Evolutionary conservation across 164 flowering plant genomes (phyloP).

Genomic region (Vitis labrusca): DNA sequence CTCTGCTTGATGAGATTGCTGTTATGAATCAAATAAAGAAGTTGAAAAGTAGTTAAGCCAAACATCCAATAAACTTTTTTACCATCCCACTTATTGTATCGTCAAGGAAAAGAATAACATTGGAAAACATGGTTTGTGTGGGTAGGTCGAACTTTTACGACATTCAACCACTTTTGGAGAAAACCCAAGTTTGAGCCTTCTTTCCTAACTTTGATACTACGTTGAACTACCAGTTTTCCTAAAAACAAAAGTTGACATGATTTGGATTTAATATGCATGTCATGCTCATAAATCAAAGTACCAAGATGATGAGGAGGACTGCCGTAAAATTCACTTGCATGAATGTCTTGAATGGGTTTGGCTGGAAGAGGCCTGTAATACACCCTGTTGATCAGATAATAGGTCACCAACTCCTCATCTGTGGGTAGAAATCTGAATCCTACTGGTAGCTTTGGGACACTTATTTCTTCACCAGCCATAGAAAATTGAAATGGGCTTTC

Average conservation of each 20-base stretch:
- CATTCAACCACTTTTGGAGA: no score
- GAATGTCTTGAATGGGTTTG: neutral
- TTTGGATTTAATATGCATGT: neutral
- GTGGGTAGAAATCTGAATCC: constrained; percentile 17
- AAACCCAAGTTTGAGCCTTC: no score
- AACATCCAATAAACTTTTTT: no score
- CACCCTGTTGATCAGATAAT: constrained; percentile 10
- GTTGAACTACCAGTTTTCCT: no score
- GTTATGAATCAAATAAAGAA: neutral
- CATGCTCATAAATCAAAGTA: neutral
- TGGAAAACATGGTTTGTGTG: no score
- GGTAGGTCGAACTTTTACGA: no score
- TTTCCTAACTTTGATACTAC: no score
- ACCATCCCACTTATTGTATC: no score
- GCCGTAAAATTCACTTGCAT: constrained; percentile 3
- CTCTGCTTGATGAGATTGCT: neutral
- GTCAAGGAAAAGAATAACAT: no score
- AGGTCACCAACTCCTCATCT: constrained; percentile 11
- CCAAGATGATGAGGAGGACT: constrained; percentile 5
- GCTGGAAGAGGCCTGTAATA: neutral
- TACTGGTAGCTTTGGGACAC: neutral
- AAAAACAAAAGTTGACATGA: no score
- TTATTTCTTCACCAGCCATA: neutral
- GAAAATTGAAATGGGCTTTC: no score
- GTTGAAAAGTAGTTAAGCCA: neutral